Base-by-base conservation (phyloP, 2,329 filamentous ascomycete genomes). In the Diaporthe sp. region DNA sequence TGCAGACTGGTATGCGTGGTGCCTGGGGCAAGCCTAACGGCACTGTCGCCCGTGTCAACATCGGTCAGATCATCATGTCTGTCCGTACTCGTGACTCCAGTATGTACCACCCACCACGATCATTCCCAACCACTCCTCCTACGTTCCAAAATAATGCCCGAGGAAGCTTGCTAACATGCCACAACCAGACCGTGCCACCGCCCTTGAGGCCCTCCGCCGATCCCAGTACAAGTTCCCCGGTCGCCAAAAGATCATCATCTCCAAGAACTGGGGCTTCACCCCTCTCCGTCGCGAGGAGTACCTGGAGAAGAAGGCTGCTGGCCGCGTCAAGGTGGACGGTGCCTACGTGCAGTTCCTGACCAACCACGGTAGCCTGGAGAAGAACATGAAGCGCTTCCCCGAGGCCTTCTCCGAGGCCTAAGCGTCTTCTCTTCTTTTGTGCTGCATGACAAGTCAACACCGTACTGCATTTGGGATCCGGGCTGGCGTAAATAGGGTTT, bases 211-310 rank as follows among this genome's bases (percentile, higher is more conserved):
- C 85, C 94, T 99, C 86, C 96, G 97, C 86, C 95, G 97, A 87
- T 97, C 95, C 80, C 97, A 98, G 93, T 98, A 98, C 95, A 99
- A 98, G 94, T 99, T 99, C 94, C 97, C 97, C 81, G 97, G 97
- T 88, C 96, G 97, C 89, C 97, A 99, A 92, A 99, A 99, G 95
- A 98, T 99, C 90, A 98, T 99, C 84, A 93, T 98, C 89, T 97
- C 94, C 91, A 99, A 98, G 95, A 99, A 99, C 93, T 99, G 97
- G 97, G 97, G 97, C 82, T 99, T 99, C 94, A 99, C 97, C 78
- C 96, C 96, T 85, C 94, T 99, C 83, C 94, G 95, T 84, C 96
- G 97, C 82, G 97, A 98, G 82, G 97, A 99, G 88, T 99, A 98
- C 90, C 90, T 97, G 85, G 92, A 95, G 88, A 94, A 96, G 90